Evolutionary conservation across 192 early-diverging fungal genomes (phyloP), one percentile per base, ranked within the genome.

Genomic region (Geranomyces variabilis): DNA sequence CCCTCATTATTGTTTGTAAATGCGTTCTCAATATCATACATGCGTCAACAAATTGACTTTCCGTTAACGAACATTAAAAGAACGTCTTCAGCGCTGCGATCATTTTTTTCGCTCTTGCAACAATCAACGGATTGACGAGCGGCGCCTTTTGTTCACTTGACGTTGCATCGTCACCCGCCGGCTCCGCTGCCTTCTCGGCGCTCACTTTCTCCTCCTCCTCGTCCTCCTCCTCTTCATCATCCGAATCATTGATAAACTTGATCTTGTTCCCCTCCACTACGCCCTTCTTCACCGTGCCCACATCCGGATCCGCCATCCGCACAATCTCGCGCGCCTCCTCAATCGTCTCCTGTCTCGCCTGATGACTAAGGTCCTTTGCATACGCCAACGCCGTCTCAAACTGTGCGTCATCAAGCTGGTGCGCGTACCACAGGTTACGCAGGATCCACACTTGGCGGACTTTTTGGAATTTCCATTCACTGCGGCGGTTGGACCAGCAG

Each of bases 391-490:
- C 68, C 43, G 49, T 41, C 19, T 49, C 47, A 33, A 77, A 66
- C 10, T 48, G 26, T 6, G 31, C 33, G 45, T 71, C 71, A 60
- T 58, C 56, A 17, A 69, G 44, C 65, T 75, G 77, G 21, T 75
- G 66, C 31, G 71, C 22, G 45, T 74, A 78, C 47, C 67, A 78
- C 72, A 78, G 14, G 48, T 78, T 74, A 30, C 56, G 43, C 63
- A 78, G 56, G 36, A 78, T 74, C 77, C 77, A 78, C n/a, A 70
- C 65, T 56, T 78, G 77, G 26, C 67, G 51, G 17, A 78, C 71
- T 70, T 78, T 78, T 64, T 74, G 67, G 31, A 78, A 78, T 44
- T 78, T 78, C 77, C 77, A 78, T 17, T 46, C 30, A 14, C 26
- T 24, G 21, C 62, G 53, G 51, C 69, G 34, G 43, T 68, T 45